Conservation (phyloP, 2,329 filamentous ascomycete genomes). For the Colletotrichum higginsianum region DNA sequence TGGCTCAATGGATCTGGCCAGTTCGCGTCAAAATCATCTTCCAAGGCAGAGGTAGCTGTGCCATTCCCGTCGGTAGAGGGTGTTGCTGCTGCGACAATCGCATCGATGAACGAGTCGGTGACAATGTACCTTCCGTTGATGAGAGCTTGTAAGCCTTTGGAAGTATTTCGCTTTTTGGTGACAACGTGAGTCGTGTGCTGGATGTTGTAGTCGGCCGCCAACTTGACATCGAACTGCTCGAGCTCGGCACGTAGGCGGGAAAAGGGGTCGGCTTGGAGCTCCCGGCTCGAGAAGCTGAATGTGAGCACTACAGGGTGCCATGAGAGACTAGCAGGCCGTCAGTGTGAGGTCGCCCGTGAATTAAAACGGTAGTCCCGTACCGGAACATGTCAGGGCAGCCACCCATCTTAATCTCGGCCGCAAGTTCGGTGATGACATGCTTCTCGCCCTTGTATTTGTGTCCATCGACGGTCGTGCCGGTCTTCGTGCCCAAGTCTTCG, state of each 20-base stretch:
- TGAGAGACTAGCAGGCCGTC: conserved; percentile 68
- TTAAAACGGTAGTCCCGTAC: conserved; percentile 53
- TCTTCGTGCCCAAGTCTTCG: conserved; percentile 86
- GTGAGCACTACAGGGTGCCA: conserved; percentile 88
- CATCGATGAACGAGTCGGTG: conserved; percentile 79
- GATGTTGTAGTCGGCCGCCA: conserved; percentile 79
- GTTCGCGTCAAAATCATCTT: conserved; percentile 81
- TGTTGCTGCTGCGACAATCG: conserved; percentile 74
- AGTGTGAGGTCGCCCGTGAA: neutral
- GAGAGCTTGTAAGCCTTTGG: conserved; percentile 88
- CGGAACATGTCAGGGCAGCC: conserved; percentile 75
- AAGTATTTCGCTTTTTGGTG: conserved; percentile 89
- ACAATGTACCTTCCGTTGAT: conserved; percentile 87
- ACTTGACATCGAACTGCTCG: conserved; percentile 91
- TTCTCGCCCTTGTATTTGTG: conserved; percentile 76
- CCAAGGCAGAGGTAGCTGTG: conserved; percentile 71
- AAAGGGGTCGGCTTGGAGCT: conserved; percentile 77
- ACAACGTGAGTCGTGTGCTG: conserved; percentile 88
- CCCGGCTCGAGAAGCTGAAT: conserved; percentile 82
- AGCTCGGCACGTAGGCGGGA: conserved; percentile 74
- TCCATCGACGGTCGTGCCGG: conserved; percentile 85
- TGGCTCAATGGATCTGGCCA: conserved; percentile 84
- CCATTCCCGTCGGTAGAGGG: conserved; percentile 62
- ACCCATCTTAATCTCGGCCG: conserved; percentile 80
- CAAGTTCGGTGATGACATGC: conserved; percentile 65